phyloP scores from a whole-genome alignment of 2,329 filamentous ascomycete species.

The Penicillium sp. region DNA sequence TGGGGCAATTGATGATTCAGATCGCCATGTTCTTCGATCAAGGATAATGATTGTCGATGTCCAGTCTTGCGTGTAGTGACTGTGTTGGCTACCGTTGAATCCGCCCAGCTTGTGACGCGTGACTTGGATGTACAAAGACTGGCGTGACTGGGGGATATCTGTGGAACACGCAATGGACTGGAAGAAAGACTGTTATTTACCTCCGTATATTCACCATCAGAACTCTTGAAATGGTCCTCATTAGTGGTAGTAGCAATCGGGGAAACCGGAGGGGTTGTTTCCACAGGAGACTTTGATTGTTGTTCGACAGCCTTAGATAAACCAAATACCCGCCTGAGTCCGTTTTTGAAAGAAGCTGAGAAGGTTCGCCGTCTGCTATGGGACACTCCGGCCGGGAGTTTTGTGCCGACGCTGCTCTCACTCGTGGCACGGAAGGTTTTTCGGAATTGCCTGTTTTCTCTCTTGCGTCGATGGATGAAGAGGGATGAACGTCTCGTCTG shows the following conservation, averaged over 20 bases:
- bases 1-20: slow-evolving; percentile 21
- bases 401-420: slow-evolving; percentile 22
- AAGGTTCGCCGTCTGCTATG: slow-evolving; percentile 41
- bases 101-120: slow-evolving; percentile 55
- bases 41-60: slow-evolving; percentile 44
- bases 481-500: slow-evolving; percentile 32
- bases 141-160: slow-evolving; percentile 34
- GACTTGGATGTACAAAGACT: slow-evolving; percentile 44
- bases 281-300: background rate
- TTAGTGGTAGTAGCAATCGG: too few species aligned
- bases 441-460: slow-evolving; percentile 41
- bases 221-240: background rate
- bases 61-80: slow-evolving; percentile 37
- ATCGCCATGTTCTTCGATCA: slow-evolving; percentile 48
- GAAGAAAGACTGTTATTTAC: background rate
- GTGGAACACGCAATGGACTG: slow-evolving; percentile 24
- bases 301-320: slow-evolving; percentile 28
- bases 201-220: background rate
- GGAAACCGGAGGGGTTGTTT: background rate
- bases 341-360: slow-evolving; percentile 47
- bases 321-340: slow-evolving; percentile 47
- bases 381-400: slow-evolving; percentile 9
- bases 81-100: slow-evolving; percentile 50
- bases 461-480: slow-evolving; percentile 24
- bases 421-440: slow-evolving; percentile 40